Percentiles rank a stretch among this genome's conserved stretches.
These are phyloP conservation scores for Didymosphaeria variabile DNA, from an alignment of 2,329 filamentous ascomycete genomes.

Conservation along the genomic window DNA sequence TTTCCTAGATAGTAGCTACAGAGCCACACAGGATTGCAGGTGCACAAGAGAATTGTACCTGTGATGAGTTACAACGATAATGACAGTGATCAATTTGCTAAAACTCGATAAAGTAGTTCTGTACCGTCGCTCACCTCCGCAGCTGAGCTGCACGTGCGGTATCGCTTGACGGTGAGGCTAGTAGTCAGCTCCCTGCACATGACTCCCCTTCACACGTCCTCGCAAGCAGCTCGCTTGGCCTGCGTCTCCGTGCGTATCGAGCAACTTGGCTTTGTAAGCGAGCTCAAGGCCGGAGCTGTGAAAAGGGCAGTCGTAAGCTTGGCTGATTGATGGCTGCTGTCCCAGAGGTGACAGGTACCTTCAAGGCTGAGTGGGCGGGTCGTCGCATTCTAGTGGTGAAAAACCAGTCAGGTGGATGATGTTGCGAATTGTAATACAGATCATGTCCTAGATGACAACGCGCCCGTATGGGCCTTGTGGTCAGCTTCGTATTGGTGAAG, in stretches of 20 bases:
- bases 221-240: neutral
- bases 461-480: constrained; percentile 37
- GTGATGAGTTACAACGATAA: no score
- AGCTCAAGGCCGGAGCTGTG: neutral
- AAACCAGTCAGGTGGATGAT: constrained; percentile 22
- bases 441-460: constrained; percentile 43
- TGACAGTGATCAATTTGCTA: constrained; percentile 14
- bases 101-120: constrained; percentile 1
- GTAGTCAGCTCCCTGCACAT: neutral
- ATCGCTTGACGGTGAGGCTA: neutral
- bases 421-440: constrained; percentile 29
- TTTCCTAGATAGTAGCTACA: no score
- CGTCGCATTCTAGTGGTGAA: neutral
- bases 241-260: neutral
- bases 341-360: neutral
- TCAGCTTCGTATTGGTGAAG: constrained; percentile 32
- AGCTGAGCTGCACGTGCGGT: neutral
- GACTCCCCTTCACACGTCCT: neutral
- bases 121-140: neutral
- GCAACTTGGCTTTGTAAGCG: neutral
- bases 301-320: neutral
- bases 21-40: neutral
- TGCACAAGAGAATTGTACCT: neutral
- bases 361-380: neutral
- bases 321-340: neutral